Evolutionary conservation across 73 alveolate species (phyloP), one percentile per base, ranked within the genome.

Genomic region (Vitrella brassicaformis): DNA sequence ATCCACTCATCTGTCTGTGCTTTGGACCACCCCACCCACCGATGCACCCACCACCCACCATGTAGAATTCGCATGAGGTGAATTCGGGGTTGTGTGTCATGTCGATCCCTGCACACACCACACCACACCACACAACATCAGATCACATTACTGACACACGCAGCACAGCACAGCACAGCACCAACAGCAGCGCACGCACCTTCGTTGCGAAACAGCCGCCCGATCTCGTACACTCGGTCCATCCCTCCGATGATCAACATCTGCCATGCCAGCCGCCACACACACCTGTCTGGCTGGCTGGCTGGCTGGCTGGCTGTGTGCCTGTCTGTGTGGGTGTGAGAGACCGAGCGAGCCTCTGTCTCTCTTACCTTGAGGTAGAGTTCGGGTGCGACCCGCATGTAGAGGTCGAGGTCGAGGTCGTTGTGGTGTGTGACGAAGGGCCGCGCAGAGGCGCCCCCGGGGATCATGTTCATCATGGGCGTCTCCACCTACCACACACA

Each of bases 41-140:
- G n/a, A n/a, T n/a, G n/a, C 14, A 14, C 4, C 56, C 56, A 8
- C 22, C 56, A 14, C 14, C 4, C 70, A 97, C 99, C 98, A 90
- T 89, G 90, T 96, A 96, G 91, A 95, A 95, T 85, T 96, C 99
- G 71, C 93, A 87, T 71, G 98, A 91, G n/a, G 99, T 96, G 90
- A 96, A 96, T 87, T 96, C 99, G 29, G 99, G 99, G 88, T 96
- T 96, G 91, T 96, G 99, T 30, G 99, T 96, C 81, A 90, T 81
- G 83, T 96, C 99, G 74, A 96, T 96, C 31, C 99, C n/a, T n/a
- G n/a, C n/a, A n/a, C n/a, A n/a, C n/a, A n/a, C n/a, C n/a, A n/a
- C n/a, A n/a, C n/a, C n/a, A n/a, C n/a, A n/a, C n/a, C n/a, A n/a
- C n/a, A n/a, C n/a, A 94, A n/a, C n/a, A n/a, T n/a, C n/a, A n/a